Evolutionary conservation across 2,329 filamentous ascomycete species (phyloP), one percentile per base, ranked within the genome.

Genomic region (Sporothrix euskadiensis): DNA sequence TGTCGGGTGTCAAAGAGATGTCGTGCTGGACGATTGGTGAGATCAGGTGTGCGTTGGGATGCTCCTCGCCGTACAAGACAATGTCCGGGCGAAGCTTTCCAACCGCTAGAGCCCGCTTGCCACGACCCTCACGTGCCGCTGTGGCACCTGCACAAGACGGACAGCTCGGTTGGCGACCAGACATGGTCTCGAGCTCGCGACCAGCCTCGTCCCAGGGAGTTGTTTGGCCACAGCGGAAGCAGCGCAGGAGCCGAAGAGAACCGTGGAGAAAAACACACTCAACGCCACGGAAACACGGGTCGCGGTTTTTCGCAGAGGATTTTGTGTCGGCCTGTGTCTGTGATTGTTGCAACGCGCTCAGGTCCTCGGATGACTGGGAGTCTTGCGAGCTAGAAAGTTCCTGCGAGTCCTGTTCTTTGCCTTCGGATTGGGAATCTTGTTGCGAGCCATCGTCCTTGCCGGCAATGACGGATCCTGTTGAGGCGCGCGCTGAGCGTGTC

Each of bases 51-150:
- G 89, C 88, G 44, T 87, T 87, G 0, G 91, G 91, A 77, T 93
- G 90, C 71, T 92, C 90, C 78, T 93, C 91, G 30, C 91, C 91
- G 78, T 93, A 93, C 0, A 93, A 83, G 1, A 93, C 91, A 77
- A 93, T 91, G 77, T 93, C 90, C 0, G 91, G 91, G 54, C 91
- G 84, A 22, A 93, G 83, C 74, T 90, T 89, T 47, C 91, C 91
- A 2, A 92, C 86, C 3, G 89, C 89, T 6, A 92, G 83, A 0
- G 88, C 89, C 74, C 91, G 85, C 78, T 92, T 91, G 14, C 91
- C 91, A 69, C 83, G 87, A 74, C 90, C 89, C 76, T 89, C 85
- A 44, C 91, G 85, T 6, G 88, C 88, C 0, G 87, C 86, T 2
- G 89, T 90, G 4, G 90, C 88, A 1, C 86, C 87, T 3, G 85